Evolutionary conservation across 345 rosid genomes (phyloP).

Genomic region (Citrus glauca): DNA sequence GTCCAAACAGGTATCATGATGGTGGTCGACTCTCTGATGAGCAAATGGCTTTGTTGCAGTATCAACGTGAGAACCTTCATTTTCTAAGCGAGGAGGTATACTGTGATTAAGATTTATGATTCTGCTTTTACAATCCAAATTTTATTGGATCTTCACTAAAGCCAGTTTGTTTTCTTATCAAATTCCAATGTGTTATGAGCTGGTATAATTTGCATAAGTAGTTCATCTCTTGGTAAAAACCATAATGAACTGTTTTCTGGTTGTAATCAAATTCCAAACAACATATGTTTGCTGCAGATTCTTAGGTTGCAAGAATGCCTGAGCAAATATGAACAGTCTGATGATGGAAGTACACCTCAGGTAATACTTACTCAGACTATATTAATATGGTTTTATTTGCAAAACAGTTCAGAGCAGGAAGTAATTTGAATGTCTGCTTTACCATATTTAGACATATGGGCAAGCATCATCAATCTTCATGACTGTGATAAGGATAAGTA

Average conservation of each 20-base stretch:
- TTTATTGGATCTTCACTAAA: background rate
- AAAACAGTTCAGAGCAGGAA: background rate
- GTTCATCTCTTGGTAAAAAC: slow-evolving; percentile 1
- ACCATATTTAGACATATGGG: background rate
- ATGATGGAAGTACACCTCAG: slow-evolving; percentile 90
- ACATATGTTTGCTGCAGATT: slow-evolving; percentile 42
- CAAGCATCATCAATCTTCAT: background rate
- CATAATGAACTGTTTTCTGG: background rate
- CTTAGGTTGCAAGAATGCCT: slow-evolving; percentile 85
- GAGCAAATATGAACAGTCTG: slow-evolving; percentile 84
- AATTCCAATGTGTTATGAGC: background rate
- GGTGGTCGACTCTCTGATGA: slow-evolving; percentile 94
- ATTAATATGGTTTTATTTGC: slow-evolving; percentile 1
- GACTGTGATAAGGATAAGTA: background rate
- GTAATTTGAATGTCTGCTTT: background rate
- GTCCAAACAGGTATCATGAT: slow-evolving; percentile 61
- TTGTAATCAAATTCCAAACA: background rate
- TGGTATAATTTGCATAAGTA: slow-evolving; percentile 1
- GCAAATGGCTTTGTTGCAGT: slow-evolving; percentile 93
- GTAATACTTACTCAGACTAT: slow-evolving; percentile 28
- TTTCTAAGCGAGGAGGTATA: slow-evolving; percentile 91
- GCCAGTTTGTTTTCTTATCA: slow-evolving; percentile 5
- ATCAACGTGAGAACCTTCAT: slow-evolving; percentile 96
- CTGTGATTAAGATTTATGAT: background rate
- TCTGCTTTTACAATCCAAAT: background rate